Conservation (phyloP, 371 early-diverging fungal genomes). For the Mortierella polycephala region DNA sequence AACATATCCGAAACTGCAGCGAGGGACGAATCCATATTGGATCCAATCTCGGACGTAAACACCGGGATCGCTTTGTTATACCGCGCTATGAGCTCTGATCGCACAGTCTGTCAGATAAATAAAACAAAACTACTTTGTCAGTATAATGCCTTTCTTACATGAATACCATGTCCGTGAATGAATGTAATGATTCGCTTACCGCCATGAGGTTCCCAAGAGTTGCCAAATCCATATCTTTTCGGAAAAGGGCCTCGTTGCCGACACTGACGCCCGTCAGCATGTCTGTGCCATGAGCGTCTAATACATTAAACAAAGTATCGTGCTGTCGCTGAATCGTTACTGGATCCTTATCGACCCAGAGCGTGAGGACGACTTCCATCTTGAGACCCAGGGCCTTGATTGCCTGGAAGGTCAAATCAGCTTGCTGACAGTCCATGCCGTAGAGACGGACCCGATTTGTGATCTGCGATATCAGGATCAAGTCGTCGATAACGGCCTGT, state of each 20-base stretch:
- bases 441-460: slow-evolving; percentile 22
- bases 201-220: slow-evolving; percentile 21
- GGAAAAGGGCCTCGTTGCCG: slow-evolving; percentile 56
- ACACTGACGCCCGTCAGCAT: slow-evolving; percentile 54
- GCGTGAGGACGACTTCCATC: slow-evolving; percentile 51
- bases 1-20: slow-evolving; percentile 57
- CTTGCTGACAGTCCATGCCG: slow-evolving; percentile 54
- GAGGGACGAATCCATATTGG: slow-evolving; percentile 51
- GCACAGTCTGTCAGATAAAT: slow-evolving; percentile 8
- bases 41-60: slow-evolving; percentile 53
- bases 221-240: slow-evolving; percentile 18
- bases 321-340: slow-evolving; percentile 50
- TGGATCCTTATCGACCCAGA: slow-evolving; percentile 56
- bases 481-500: slow-evolving; percentile 49
- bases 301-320: slow-evolving; percentile 34
- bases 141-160: too few relatives aligned
- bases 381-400: slow-evolving; percentile 46
- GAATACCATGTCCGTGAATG: too few relatives aligned
- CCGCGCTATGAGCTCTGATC: slow-evolving; percentile 16
- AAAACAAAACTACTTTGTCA: too few relatives aligned
- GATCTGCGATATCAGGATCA: slow-evolving; percentile 54
- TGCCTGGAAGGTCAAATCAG: slow-evolving; percentile 48
- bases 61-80: slow-evolving; percentile 32
- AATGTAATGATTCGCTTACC: too few relatives aligned
- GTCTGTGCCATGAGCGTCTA: slow-evolving; percentile 38